These are phyloP conservation scores for Alternaria dauci DNA, from an alignment of 2,329 filamentous ascomycete genomes.

Conservation along the genomic window DNA sequence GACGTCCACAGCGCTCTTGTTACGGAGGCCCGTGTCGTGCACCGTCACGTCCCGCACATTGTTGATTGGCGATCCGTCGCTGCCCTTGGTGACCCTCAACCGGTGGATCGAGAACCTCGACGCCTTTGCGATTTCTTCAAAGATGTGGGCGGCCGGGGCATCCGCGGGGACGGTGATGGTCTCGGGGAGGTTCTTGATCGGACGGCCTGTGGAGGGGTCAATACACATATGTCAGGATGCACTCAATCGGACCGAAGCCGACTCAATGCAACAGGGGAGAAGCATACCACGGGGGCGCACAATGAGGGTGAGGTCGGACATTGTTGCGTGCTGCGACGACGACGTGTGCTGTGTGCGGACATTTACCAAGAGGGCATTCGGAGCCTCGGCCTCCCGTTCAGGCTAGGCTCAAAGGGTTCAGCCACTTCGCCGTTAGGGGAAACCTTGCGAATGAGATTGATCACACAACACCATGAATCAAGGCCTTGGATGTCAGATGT, in stretches of 20 bases:
- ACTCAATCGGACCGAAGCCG: not conserved
- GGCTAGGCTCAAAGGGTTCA: conserved; percentile 12
- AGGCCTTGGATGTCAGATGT: not conserved
- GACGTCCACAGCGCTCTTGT: conserved; percentile 74
- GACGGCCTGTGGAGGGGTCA: conserved; percentile 60
- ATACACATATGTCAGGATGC: conserved; percentile 5
- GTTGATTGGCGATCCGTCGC: conserved; percentile 66
- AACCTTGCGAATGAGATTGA: not conserved
- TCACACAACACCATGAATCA: not conserved
- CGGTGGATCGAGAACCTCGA: conserved; percentile 66
- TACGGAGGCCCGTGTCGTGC: conserved; percentile 63
- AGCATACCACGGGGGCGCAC: conserved; percentile 57
- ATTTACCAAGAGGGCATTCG: conserved; percentile 15
- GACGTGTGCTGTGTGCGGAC: conserved; percentile 19
- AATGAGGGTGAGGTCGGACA: conserved; percentile 55
- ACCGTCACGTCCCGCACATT: conserved; percentile 64
- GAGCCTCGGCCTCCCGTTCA: conserved; percentile 21
- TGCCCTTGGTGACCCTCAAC: conserved; percentile 70
- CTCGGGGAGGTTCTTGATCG: conserved; percentile 67
- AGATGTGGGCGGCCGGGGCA: conserved; percentile 64
- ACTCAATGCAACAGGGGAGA: not conserved
- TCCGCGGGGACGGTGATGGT: conserved; percentile 61
- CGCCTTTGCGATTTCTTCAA: conserved; percentile 63
- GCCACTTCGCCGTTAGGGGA: not conserved
- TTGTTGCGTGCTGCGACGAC: conserved; percentile 29